Base-by-base conservation (phyloP, 2,329 filamentous ascomycete genomes). In the Leptographium wingfieldii region DNA sequence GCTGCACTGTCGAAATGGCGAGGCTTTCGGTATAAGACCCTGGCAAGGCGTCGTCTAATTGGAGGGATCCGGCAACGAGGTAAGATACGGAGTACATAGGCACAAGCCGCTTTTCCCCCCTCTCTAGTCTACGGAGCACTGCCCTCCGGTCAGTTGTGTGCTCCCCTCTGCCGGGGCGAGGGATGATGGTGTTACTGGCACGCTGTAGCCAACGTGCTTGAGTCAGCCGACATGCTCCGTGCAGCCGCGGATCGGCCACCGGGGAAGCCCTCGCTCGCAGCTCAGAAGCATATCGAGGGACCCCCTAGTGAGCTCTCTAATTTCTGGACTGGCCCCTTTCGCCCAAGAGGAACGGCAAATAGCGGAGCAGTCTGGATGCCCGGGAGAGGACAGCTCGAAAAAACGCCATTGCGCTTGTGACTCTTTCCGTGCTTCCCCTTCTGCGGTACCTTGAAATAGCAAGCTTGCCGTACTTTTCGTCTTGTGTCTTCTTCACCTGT, bases 161-260 rank as follows among this genome's bases (percentile, higher is more conserved):
- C 38, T 40, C 40, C 40, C 14, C 40, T 19, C 19, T 22, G 43
- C 19, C 43, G 43, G 43, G 43, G 43, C 43, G 43, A 46, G 43
- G 43, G 43, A 46, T 46, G 16, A 5, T 35, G 16, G 12, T 43
- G 3, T 19, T 43, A 3, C 14, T 46, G 5, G 3, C 19, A n/a
- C 43, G 5, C 16, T 19, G 3, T n/a, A 5, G 43, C 6, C 16
- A 9, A 5, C 31, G 27, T n/a, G 19, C 27, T 58, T 62, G 38
- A 57, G 58, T 52, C 61, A 61, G 60, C 61, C 63, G 59, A 62
- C 40, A 55, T 61, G 51, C 60, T 62, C 63, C 63, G 63, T 62
- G 63, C 59, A 64, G 58, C 63, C 61, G 63, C 55, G 63, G 60
- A 59, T 59, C 61, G 58, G 58, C 56, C 49, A 46, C 59, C 59